A percentile compares a stretch with the other conserved stretches of the same genome.
Evolutionary conservation across 176 grass and related monocot genomes (phyloP).

Genomic region (Oryza rufipogon): DNA sequence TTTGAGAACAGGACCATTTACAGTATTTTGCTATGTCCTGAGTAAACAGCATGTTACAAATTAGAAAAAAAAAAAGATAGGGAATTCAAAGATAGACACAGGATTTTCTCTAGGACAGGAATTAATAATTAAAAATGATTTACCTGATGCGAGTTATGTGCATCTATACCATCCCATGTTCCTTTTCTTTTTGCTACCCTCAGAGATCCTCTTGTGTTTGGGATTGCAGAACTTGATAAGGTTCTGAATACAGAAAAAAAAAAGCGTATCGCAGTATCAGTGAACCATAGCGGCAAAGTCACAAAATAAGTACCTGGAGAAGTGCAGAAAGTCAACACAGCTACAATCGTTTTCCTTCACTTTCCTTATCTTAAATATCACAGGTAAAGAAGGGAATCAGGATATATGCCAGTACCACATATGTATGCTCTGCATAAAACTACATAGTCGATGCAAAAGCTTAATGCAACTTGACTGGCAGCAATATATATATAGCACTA

Average conservation of each 20-base stretch:
- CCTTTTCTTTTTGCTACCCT: not conserved
- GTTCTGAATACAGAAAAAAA: not conserved
- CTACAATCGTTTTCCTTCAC: not conserved
- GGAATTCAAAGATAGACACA: not conserved
- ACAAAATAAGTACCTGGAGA: not conserved
- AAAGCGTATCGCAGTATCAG: not conserved
- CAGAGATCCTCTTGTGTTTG: not conserved
- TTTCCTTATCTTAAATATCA: not conserved
- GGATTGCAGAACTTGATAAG: conserved; percentile 3
- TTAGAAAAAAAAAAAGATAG: not conserved
- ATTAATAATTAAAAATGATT: not conserved
- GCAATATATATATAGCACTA: not conserved
- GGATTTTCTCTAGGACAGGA: not conserved
- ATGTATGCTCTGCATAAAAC: too few species aligned
- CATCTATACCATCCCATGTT: not conserved
- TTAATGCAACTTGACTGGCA: too few species aligned
- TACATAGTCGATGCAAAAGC: too few species aligned
- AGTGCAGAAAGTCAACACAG: not conserved
- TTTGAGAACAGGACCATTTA: not conserved
- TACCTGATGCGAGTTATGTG: not conserved
- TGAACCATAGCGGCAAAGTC: conserved; percentile 8
- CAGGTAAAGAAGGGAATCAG: not conserved
- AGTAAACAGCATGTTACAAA: conserved; percentile 17
- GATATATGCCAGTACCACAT: too few species aligned
- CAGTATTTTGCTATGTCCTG: not conserved